Base-by-base conservation (phyloP, 139 green algal species). In the Micractinium conductrix region DNA sequence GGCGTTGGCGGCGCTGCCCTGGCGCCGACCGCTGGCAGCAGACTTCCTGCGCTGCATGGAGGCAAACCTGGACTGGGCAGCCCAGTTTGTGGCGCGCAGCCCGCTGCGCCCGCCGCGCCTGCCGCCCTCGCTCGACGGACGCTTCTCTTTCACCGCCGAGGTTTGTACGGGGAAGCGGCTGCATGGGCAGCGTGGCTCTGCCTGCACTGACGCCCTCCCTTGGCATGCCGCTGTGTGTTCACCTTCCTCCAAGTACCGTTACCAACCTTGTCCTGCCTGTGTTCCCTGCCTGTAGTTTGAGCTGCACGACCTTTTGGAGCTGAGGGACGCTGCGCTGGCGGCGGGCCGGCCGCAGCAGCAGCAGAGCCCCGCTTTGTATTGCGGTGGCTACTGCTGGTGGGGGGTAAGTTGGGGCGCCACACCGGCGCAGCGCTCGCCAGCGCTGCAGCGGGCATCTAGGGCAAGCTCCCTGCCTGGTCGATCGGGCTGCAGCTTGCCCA, bases 21-120 rank as follows among this genome's bases (percentile, higher is more conserved):
- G 76, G 76, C 76, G 76, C 12, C 76, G 76, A 0, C 76, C 76
- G 10, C 38, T 82, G 53, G 76, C 76, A 28, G 55, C 55, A 12
- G 76, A 82, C 76, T 82, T 82, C 30, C 58, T 82, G 58, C 58
- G 38, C 55, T 82, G 76, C 76, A 82, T 82, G 76, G 58, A 38
- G 2, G 76, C 76, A 38, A 82, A 82, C 76, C 76, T 82, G 76
- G 38, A 37, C 33, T 82, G 76, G 76, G 76, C 58, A 14, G 55
- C 58, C 2, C 38, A 82, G 9, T 58, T 42, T 40, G 76, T 82
- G 58, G 38, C 58, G 0, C 19, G 35, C 58, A 60, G 76, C 40
- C 22, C 17, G 26, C 55, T 55, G 40, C 76, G 76, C 38, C 76
- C 76, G 2, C 40, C 40, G 14, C 58, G 42, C 28, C 55, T 67